Base-by-base conservation (phyloP, 768 basidiomycete genomes). In the Symmetrospora coprosmae region DNA sequence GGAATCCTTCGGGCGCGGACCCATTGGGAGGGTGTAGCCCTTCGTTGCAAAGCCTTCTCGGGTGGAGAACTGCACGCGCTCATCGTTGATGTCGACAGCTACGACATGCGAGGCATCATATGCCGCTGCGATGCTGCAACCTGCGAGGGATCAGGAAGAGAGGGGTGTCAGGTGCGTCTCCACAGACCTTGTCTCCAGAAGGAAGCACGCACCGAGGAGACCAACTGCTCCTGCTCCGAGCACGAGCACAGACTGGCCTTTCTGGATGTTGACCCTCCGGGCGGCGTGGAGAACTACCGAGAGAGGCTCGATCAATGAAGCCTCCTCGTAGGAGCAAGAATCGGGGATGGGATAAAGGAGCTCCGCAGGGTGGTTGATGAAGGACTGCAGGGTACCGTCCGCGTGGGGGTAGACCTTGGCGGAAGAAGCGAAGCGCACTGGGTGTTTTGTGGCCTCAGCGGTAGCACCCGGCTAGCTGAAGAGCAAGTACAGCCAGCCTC, bases 191-290 rank as follows among this genome's bases (percentile, higher is more conserved):
- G 13, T 39, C 30, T 25, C 48, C 52, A 21, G 14, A 35, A 13
- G 30, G 11, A 50, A 30, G 46, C 23, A 28, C 28, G 28, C 31
- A 0, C 86, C 86, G 39, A 96, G 82, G 37, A 94, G 79, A 50
- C 92, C 92, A 71, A 97, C 92, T 8, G 92, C 81, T 49, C 92
- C 92, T 19, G 85, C 86, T 53, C 92, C 92, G 65, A 89, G 84
- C 51, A 96, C 84, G 64, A 94, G 82, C 45, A 92, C 81, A 50
- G 80, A 76, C 60, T 86, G 81, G 31, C 82, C 82, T 7, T 72
- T 69, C 9, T 65, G 64, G 38, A 74, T 63, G 35, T 70, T 52
- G 45, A 76, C 76, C 43, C 80, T 74, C 51, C 78, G 75, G 37
- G 74, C 71, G 30, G 79, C 80, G 72, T 81, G 79, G 31, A 92